Conservation (phyloP, 2,329 filamentous ascomycete genomes). For the Alternaria sp. region DNA sequence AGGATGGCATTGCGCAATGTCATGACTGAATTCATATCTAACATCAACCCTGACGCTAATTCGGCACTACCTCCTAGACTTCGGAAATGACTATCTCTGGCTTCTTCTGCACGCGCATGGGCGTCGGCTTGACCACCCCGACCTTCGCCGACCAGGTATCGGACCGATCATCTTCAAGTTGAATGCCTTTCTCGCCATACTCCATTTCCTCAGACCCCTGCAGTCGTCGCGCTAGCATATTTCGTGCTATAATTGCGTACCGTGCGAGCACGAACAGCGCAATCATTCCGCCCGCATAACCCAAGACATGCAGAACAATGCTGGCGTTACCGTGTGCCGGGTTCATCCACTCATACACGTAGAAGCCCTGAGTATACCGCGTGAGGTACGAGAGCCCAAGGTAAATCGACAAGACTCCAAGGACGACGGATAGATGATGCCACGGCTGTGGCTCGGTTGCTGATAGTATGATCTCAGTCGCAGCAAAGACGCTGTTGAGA, state of each 20-base stretch:
- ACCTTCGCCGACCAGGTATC: slow-evolving; percentile 22
- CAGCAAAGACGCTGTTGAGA: slow-evolving; percentile 73
- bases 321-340: slow-evolving; percentile 30
- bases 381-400: slow-evolving; percentile 76
- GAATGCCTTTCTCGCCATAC: slow-evolving; percentile 14
- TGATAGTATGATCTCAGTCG: slow-evolving; percentile 74
- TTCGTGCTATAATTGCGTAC: slow-evolving; percentile 19
- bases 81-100: not conserved
- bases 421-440: slow-evolving; percentile 68
- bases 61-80: not conserved
- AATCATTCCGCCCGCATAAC: slow-evolving; percentile 30
- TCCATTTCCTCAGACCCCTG: not conserved
- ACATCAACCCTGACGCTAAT: not conserved
- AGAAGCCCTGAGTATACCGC: slow-evolving; percentile 70
- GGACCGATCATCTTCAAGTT: slow-evolving; percentile 12
- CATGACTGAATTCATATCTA: not conserved
- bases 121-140: slow-evolving; percentile 9
- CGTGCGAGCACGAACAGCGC: slow-evolving; percentile 25
- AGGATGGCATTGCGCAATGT: not conserved
- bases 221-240: slow-evolving; percentile 15
- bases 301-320: slow-evolving; percentile 29
- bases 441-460: slow-evolving; percentile 66
- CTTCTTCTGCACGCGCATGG: slow-evolving; percentile 1
- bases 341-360: slow-evolving; percentile 67
- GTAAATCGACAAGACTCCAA: slow-evolving; percentile 72